phyloP scores from a whole-genome alignment of 495 filamentous ascomycete species.

The Penicillium bialowiezense region DNA sequence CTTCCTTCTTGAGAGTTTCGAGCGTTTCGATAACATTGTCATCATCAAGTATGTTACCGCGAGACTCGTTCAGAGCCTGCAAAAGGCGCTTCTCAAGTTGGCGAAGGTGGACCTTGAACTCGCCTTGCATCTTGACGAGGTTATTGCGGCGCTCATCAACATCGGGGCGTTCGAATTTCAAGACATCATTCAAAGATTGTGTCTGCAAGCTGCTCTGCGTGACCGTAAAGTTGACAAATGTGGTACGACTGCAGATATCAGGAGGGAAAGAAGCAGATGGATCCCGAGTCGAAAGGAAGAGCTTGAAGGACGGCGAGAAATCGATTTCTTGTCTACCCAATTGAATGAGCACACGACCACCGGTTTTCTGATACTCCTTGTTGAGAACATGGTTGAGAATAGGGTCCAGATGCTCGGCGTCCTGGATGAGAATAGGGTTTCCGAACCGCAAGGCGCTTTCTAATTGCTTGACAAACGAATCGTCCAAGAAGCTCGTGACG shows the following conservation, averaged over 20 bases:
- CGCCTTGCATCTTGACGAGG: conserved; percentile 95
- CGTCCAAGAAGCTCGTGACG: conserved; percentile 96
- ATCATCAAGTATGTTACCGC: conserved; percentile 96
- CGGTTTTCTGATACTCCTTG: conserved; percentile 99
- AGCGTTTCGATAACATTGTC: conserved; percentile 97
- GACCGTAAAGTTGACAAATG: conserved; percentile 99
- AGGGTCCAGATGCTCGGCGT: conserved; percentile 94
- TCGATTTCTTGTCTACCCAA: conserved; percentile 99
- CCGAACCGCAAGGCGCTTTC: conserved; percentile 96
- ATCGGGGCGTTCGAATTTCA: conserved; percentile 96
- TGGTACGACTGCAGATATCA: conserved; percentile 96
- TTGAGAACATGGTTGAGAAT: conserved; percentile 98
- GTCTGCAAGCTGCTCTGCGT: conserved; percentile 98
- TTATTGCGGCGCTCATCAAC: conserved; percentile 96
- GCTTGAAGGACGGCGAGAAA: conserved; percentile 94
- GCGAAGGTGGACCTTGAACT: conserved; percentile 95
- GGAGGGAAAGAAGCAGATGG: conserved; percentile 96
- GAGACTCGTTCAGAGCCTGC: conserved; percentile 94
- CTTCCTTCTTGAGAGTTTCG: conserved; percentile 96
- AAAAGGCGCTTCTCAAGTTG: conserved; percentile 94
- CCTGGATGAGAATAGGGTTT: conserved; percentile 97
- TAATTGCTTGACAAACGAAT: conserved; percentile 95
- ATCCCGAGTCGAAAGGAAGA: conserved; percentile 94
- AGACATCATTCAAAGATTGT: conserved; percentile 91
- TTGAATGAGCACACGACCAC: conserved; percentile 95